Percentiles rank a stretch among this genome's conserved stretches.
Conservation (phyloP, 225 moss, liverwort and hornwort genomes). For the Physcomitrium patens region DNA sequence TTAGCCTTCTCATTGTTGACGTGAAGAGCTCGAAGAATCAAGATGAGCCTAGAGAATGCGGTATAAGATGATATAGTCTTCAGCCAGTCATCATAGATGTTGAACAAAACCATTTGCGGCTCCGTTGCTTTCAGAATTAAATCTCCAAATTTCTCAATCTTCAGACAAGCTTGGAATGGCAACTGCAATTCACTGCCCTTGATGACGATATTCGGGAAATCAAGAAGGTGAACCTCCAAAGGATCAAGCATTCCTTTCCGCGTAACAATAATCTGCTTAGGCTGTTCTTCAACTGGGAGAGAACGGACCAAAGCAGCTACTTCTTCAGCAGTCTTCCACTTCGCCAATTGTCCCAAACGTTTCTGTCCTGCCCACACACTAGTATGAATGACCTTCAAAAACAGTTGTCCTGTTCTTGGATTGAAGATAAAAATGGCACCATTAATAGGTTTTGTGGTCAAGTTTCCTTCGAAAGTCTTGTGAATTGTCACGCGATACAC, state of each 20-base stretch:
- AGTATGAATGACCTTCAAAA: slow-evolving; percentile 98
- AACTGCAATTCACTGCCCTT: slow-evolving; percentile 99
- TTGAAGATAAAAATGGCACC: slow-evolving; percentile 99
- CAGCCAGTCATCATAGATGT: slow-evolving; percentile 99
- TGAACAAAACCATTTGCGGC: slow-evolving; percentile 99
- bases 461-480: slow-evolving; percentile 99
- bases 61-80: slow-evolving; percentile 99
- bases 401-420: slow-evolving; percentile 97
- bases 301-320: slow-evolving; percentile 98
- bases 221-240: slow-evolving; percentile 94
- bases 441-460: slow-evolving; percentile 99
- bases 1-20: slow-evolving; percentile 99
- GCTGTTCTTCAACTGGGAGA: slow-evolving; percentile 97
- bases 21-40: slow-evolving; percentile 96
- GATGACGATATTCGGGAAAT: slow-evolving; percentile 99
- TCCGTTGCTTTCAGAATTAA: slow-evolving; percentile 98
- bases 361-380: slow-evolving; percentile 99
- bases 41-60: slow-evolving; percentile 92
- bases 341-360: slow-evolving; percentile 96
- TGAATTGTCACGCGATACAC: slow-evolving; percentile 99
- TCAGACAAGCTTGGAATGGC: slow-evolving; percentile 99
- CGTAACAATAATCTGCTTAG: slow-evolving; percentile 99
- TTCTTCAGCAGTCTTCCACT: slow-evolving; percentile 99
- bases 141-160: slow-evolving; percentile 99
- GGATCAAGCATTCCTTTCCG: slow-evolving; percentile 99